These are phyloP conservation scores for Populus hybrid DNA, from an alignment of 441 rosid species.

Conservation along the genomic window DNA sequence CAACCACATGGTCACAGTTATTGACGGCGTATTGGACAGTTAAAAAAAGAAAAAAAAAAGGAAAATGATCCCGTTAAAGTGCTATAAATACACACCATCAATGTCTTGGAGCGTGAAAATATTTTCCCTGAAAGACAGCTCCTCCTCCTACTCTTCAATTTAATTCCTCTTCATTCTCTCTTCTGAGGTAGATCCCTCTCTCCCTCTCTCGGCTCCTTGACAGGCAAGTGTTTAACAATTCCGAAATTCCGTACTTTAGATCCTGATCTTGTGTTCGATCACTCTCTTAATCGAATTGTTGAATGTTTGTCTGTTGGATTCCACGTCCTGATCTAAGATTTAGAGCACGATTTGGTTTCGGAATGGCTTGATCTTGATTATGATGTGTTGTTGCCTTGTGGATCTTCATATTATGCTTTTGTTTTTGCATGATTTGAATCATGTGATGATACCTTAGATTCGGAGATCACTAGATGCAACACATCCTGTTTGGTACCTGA, in stretches of 20 bases:
- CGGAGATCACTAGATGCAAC: neutral
- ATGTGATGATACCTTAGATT: constrained; percentile 16
- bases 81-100: constrained; percentile 23
- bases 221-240: constrained; percentile 1
- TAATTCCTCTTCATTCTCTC: constrained; percentile 11
- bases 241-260: neutral
- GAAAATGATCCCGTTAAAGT: constrained; percentile 6
- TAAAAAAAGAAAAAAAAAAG: neutral
- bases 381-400: neutral
- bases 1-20: neutral
- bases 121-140: constrained; percentile 19
- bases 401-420: neutral
- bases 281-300: neutral
- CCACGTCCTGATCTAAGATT: constrained; percentile 22
- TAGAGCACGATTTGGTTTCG: constrained; percentile 4
- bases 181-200: constrained; percentile 9
- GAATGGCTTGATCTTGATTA: constrained; percentile 25
- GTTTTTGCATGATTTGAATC: constrained; percentile 8
- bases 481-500: no score
- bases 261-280: constrained; percentile 3
- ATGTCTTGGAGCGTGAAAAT: neutral
- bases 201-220: constrained; percentile 1
- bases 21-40: constrained; percentile 26
- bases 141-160: neutral
- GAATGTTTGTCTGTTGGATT: constrained; percentile 4